phyloP scores from a whole-genome alignment of 345 rosid genomes.

The Iberis pinnata region DNA sequence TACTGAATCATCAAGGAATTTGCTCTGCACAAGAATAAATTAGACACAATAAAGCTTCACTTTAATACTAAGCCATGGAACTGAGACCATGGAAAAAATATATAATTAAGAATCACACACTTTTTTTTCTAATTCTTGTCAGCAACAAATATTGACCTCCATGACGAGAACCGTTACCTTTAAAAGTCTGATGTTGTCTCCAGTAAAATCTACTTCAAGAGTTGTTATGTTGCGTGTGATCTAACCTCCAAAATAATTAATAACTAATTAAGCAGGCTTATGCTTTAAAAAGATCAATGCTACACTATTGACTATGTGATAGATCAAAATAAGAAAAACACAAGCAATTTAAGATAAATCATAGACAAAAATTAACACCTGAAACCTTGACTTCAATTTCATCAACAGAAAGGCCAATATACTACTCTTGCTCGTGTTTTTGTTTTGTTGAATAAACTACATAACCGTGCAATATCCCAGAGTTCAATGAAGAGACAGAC shows the following conservation, averaged over 20 bases:
- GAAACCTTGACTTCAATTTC: slow-evolving; percentile 71
- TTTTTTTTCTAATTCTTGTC: neutral
- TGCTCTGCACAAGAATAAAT: slow-evolving; percentile 64
- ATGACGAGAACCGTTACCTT: slow-evolving; percentile 74
- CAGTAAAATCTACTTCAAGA: slow-evolving; percentile 92
- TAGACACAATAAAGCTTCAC: neutral
- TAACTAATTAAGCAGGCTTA: slow-evolving; percentile 10
- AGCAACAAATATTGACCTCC: slow-evolving; percentile 53
- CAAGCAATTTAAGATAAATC: neutral
- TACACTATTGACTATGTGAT: too few relatives aligned
- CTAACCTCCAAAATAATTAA: slow-evolving; percentile 44
- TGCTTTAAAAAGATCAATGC: neutral
- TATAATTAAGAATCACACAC: slow-evolving; percentile 1
- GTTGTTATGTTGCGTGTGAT: slow-evolving; percentile 53
- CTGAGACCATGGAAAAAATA: neutral
- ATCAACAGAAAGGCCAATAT: slow-evolving; percentile 54
- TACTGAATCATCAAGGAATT: slow-evolving; percentile 60
- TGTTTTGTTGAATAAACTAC: slow-evolving; percentile 65
- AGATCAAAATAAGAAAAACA: too few relatives aligned
- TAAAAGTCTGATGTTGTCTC: slow-evolving; percentile 85
- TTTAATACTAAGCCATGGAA: slow-evolving; percentile 11
- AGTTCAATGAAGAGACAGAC: too few relatives aligned
- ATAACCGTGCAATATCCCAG: slow-evolving; percentile 65
- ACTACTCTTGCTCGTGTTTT: slow-evolving; percentile 75
- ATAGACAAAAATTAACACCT: slow-evolving; percentile 67